Base-by-base conservation (phyloP, 495 filamentous ascomycete genomes). In the Hypomontagnella monticulosa region DNA sequence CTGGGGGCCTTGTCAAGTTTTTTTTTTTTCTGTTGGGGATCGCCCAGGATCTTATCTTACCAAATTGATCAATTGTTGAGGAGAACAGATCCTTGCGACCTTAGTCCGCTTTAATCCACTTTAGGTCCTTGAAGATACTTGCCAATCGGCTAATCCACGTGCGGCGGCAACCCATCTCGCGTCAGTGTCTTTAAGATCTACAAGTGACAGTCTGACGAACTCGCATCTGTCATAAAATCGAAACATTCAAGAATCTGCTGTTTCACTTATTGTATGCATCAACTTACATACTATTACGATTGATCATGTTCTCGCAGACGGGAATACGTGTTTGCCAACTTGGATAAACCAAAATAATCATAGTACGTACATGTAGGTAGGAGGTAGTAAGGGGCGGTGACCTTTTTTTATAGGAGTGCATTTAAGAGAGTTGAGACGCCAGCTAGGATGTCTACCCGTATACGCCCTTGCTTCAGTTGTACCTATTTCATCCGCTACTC, bases 11-110 rank as follows among this genome's bases (percentile, higher is more conserved):
- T 52, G 43, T 36, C 37, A 12, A 16, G 49, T 50, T 3, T 68
- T 68, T 68, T 55, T 50, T 3, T 68, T 68, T 68, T 63, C 54
- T 68, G 65, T 68, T 68, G 65, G 65, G 65, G 65, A 68, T 63
- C 42, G 52, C 32, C 59, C 40, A 41, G 53, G 65, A 68, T 68
- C 57, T 63, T 40, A 49, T 68, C 65, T 49, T 67, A 58, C 52
- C 49, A 59, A 58, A 55, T 43, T 58, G 27, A 68, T 68, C 65
- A 68, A 68, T 68, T 68, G 65, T 68, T 68, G 65, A 68, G 65
- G 40, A 51, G 33, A 36, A 42, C 16, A 63, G 59, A 68, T 68
- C 65, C 59, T 37, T 67, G 58, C 41, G 43, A 48, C 63, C 27
- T 7, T 66, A 47, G 40, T 36, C 43, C 36, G 56, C n/a, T 38